Evolutionary conservation across 345 rosid genomes (phyloP).

Genomic region (Arabidopsis arenosa): DNA sequence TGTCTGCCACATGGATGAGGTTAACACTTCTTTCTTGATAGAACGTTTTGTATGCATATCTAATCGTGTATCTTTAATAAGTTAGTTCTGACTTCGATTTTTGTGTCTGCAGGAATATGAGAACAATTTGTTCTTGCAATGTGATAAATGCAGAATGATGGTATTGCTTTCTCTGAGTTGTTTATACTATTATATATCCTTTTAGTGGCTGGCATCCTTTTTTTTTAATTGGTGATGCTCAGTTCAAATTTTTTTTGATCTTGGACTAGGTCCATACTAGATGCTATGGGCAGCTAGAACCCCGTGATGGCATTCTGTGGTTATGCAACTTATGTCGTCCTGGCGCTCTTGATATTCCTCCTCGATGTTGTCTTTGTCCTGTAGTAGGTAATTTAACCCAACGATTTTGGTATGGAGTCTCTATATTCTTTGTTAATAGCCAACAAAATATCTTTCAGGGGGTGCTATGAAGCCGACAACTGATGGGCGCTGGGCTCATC

Average conservation of each 20-base stretch:
- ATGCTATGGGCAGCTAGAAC: slow-evolving; percentile 96
- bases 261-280: slow-evolving; percentile 87
- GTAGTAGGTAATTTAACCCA: slow-evolving; percentile 63
- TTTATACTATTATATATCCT: slow-evolving; percentile 20
- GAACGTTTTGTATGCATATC: slow-evolving; percentile 20
- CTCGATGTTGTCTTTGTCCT: slow-evolving; percentile 96
- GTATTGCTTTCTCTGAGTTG: slow-evolving; percentile 51
- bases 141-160: slow-evolving; percentile 99
- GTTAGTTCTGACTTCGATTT: slow-evolving; percentile 32
- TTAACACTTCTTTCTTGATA: slow-evolving; percentile 36
- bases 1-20: slow-evolving; percentile 99
- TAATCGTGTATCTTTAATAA: slow-evolving; percentile 9
- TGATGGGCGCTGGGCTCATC: slow-evolving; percentile 97
- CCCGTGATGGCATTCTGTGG: slow-evolving; percentile 88
- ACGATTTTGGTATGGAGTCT: slow-evolving; percentile 12
- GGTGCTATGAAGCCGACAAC: slow-evolving; percentile 99
- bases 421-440: slow-evolving; percentile 38
- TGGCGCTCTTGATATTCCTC: slow-evolving; percentile 76
- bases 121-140: slow-evolving; percentile 93
- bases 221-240: slow-evolving; percentile 24
- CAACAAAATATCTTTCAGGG: slow-evolving; percentile 53
- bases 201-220: slow-evolving; percentile 24
- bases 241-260: slow-evolving; percentile 13
- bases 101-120: slow-evolving; percentile 78
- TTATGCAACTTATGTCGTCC: slow-evolving; percentile 93